Evolutionary conservation across 768 basidiomycete species (phyloP).

Genomic region (Amanita thiersii): DNA sequence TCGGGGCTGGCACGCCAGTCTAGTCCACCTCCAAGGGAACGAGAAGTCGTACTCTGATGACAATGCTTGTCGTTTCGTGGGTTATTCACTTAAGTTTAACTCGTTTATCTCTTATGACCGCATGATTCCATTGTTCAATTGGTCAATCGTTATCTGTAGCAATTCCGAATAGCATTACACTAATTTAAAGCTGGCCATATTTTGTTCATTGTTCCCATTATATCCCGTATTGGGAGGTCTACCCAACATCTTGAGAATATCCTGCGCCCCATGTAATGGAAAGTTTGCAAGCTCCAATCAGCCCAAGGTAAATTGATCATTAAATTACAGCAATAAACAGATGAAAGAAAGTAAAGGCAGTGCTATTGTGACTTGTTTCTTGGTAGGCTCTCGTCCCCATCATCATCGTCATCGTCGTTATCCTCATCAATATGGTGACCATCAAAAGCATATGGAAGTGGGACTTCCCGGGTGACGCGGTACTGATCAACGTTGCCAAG

Average conservation of each 20-base stretch:
- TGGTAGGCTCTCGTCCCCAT: neutral
- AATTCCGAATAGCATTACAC: neutral
- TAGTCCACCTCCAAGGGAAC: neutral
- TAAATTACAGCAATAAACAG: no score
- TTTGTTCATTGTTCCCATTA: no score
- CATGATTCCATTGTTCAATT: no score
- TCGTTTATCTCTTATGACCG: no score
- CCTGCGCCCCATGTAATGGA: no score
- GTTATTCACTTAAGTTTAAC: no score
- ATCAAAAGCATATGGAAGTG: constrained; percentile 68
- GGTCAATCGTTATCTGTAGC: neutral
- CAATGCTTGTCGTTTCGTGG: neutral
- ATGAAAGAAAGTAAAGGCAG: no score
- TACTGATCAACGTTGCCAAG: constrained; percentile 91
- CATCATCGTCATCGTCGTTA: constrained; percentile 21
- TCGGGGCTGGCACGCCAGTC: constrained; percentile 2
- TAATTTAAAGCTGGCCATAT: no score
- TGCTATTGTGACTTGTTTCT: neutral
- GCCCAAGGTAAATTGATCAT: no score
- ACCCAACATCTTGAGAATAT: no score
- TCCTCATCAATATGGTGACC: constrained; percentile 40
- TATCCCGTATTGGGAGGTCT: no score
- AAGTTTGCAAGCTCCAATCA: no score
- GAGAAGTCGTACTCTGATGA: neutral
- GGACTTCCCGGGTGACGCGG: constrained; percentile 79